These are phyloP conservation scores for Penicillium sp. DNA, from an alignment of 2,329 filamentous ascomycete genomes.

Conservation along the genomic window DNA sequence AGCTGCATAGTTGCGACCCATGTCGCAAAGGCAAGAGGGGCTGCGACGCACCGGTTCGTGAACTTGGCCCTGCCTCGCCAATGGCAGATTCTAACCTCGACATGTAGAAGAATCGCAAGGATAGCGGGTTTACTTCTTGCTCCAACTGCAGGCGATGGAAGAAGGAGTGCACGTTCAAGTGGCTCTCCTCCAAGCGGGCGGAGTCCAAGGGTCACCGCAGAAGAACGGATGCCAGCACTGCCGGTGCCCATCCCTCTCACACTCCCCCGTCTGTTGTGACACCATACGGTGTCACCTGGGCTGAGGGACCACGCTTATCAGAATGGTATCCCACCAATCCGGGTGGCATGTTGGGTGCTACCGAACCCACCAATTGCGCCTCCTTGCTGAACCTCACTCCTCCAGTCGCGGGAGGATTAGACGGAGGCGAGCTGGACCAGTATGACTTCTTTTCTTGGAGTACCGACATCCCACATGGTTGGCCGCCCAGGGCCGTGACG, in stretches of 20 bases:
- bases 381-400: too few relatives aligned
- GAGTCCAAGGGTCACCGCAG: conserved; percentile 8
- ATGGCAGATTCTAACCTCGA: too few relatives aligned
- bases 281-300: too few relatives aligned
- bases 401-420: too few relatives aligned
- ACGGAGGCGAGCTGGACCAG: too few relatives aligned
- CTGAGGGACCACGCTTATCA: background rate
- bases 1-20: conserved; percentile 45
- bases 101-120: conserved; percentile 14
- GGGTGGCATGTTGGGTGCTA: background rate
- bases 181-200: conserved; percentile 35
- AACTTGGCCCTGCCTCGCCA: background rate
- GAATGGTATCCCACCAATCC: background rate
- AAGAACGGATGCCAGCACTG: background rate
- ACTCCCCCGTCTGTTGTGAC: too few relatives aligned
- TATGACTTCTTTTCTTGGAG: too few relatives aligned
- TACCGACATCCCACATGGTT: conserved; percentile 1
- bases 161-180: conserved; percentile 47
- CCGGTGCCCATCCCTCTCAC: too few relatives aligned
- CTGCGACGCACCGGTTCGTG: conserved; percentile 39
- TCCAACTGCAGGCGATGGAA: conserved; percentile 47
- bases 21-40: conserved; percentile 48
- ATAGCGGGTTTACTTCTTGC: conserved; percentile 27
- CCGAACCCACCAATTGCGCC: background rate
- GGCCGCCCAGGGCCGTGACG: background rate